Evolutionary conservation across 495 filamentous ascomycete genomes (phyloP).

Genomic region (Xanthoparmelia taractica): DNA sequence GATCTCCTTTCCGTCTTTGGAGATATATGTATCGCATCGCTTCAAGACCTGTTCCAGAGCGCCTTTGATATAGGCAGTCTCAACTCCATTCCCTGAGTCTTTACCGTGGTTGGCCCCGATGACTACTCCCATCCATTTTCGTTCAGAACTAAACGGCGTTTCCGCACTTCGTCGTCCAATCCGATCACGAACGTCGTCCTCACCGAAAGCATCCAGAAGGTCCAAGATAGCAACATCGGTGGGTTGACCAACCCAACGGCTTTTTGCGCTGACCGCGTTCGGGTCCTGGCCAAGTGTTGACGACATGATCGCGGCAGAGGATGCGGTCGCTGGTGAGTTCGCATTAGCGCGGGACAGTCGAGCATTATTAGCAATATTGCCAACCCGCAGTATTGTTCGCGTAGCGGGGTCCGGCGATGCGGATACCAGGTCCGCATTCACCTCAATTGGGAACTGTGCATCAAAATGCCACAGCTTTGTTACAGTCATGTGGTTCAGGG

Average conservation of each 20-base stretch:
- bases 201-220: constrained; percentile 77
- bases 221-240: constrained; percentile 95
- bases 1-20: constrained; percentile 77
- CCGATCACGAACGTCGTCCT: constrained; percentile 81
- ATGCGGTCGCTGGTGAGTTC: constrained; percentile 56
- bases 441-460: constrained; percentile 58
- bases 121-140: constrained; percentile 98
- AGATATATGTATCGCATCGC: constrained; percentile 84
- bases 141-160: constrained; percentile 90
- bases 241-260: constrained; percentile 92
- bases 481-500: constrained; percentile 96
- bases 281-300: constrained; percentile 59
- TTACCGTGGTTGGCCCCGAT: constrained; percentile 51
- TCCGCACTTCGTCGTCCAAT: constrained; percentile 72
- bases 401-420: constrained; percentile 62
- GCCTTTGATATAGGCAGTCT: constrained; percentile 89
- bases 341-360: constrained; percentile 57
- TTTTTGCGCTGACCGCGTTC: constrained; percentile 55
- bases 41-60: constrained; percentile 81
- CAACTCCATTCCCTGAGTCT: constrained; percentile 41
- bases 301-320: constrained; percentile 67
- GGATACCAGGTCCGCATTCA: constrained; percentile 60
- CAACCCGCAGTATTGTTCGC: constrained; percentile 72
- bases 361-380: constrained; percentile 94
- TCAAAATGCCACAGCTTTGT: constrained; percentile 95